Evolutionary conservation across 2,329 filamentous ascomycete species (phyloP).

Genomic region (Paracoccidioides lutzii): DNA sequence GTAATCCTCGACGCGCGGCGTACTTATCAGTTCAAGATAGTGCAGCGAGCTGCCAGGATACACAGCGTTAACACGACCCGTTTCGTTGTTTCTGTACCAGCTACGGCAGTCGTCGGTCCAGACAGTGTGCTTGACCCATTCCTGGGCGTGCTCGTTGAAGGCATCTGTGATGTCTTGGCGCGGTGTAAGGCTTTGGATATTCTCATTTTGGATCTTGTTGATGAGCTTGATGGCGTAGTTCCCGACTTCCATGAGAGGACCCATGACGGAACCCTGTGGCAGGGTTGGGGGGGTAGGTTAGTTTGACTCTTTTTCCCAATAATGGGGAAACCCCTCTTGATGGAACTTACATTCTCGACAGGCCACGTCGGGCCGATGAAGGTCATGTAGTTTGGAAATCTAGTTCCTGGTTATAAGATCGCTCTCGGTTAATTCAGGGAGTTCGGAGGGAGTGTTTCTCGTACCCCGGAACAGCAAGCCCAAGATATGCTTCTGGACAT

Average conservation of each 20-base stretch:
- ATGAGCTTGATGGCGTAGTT: conserved; percentile 21
- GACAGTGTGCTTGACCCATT: conserved; percentile 21
- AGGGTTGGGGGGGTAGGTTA: conserved; percentile 20
- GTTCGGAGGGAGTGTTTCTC: conserved; percentile 5
- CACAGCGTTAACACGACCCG: conserved; percentile 35
- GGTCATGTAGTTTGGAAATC: conserved; percentile 24
- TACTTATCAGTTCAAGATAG: conserved; percentile 32
- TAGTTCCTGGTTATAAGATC: conserved; percentile 8
- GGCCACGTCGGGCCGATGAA: conserved; percentile 27
- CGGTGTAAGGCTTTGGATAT: conserved; percentile 20
- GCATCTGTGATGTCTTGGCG: conserved; percentile 21
- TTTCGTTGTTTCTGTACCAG: conserved; percentile 24
- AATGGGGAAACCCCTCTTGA: neutral
- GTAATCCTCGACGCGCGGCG: conserved; percentile 34
- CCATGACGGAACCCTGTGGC: conserved; percentile 17
- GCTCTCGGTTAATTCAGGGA: conserved; percentile 8
- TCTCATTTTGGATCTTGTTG: conserved; percentile 21
- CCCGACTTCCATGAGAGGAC: conserved; percentile 13
- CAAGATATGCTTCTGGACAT: conserved; percentile 12
- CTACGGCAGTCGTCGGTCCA: conserved; percentile 18
- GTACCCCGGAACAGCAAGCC: conserved; percentile 17
- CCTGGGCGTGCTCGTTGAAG: conserved; percentile 23
- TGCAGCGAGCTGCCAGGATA: conserved; percentile 41
- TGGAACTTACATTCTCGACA: conserved; percentile 31
- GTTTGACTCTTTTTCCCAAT: no score